phyloP scores from a whole-genome alignment of 2,329 filamentous ascomycete species.

The Elsinoe arachidis region DNA sequence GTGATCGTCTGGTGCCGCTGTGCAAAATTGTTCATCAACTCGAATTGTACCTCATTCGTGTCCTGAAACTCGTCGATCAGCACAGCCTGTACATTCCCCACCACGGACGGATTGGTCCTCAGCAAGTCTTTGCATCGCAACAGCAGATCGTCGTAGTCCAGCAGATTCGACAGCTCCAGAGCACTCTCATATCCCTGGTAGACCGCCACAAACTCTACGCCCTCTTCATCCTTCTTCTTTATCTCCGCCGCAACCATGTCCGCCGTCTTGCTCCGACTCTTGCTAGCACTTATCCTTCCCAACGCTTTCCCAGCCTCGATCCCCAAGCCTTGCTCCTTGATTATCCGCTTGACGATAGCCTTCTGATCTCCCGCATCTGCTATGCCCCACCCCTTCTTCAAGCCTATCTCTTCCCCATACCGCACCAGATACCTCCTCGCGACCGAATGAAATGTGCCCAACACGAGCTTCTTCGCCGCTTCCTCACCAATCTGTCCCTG shows the following conservation, averaged over 20 bases:
- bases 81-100: conserved; percentile 81
- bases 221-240: conserved; percentile 42
- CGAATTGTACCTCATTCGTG: conserved; percentile 90
- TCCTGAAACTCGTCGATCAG: conserved; percentile 97
- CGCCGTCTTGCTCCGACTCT: conserved; percentile 46
- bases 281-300: conserved; percentile 61
- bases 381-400: conserved; percentile 79
- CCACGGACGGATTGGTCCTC: conserved; percentile 63
- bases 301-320: conserved; percentile 65
- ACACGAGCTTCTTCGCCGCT: conserved; percentile 64
- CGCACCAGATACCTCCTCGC: conserved; percentile 71
- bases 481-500: conserved; percentile 70
- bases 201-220: conserved; percentile 57
- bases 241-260: conserved; percentile 28
- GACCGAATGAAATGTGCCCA: conserved; percentile 94
- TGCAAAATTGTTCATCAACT: conserved; percentile 83
- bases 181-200: conserved; percentile 72
- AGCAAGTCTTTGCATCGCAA: conserved; percentile 75
- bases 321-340: conserved; percentile 53
- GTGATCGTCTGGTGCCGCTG: conserved; percentile 68
- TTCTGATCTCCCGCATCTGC: conserved; percentile 75
- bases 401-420: conserved; percentile 76
- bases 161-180: conserved; percentile 64
- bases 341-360: conserved; percentile 71
- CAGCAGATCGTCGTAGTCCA: conserved; percentile 92